These are phyloP conservation scores for Aureobasidium musti DNA, from an alignment of 2,329 filamentous ascomycete genomes.

Conservation along the genomic window DNA sequence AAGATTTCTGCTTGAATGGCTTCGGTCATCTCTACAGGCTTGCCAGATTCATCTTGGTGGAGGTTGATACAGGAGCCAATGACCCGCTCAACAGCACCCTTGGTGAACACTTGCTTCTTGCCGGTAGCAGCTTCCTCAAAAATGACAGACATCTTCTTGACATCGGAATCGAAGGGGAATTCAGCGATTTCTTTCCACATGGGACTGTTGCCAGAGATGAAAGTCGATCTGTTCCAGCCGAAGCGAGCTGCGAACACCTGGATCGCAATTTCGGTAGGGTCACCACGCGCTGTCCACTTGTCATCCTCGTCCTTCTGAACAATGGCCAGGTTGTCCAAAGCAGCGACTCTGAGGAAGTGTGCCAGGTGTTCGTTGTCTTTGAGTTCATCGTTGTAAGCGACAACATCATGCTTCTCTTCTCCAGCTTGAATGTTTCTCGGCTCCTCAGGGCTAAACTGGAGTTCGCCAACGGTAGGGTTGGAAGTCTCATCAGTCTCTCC, in stretches of 20 bases:
- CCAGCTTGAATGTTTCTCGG: conserved; percentile 31
- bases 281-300: conserved; percentile 66
- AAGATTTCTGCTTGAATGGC: conserved; percentile 57
- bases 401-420: conserved; percentile 26
- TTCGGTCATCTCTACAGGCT: conserved; percentile 52
- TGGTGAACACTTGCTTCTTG: conserved; percentile 56
- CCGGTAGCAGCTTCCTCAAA: conserved; percentile 52
- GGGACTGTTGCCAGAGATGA: conserved; percentile 54
- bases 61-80: conserved; percentile 62
- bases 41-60: conserved; percentile 44
- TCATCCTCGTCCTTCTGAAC: conserved; percentile 57
- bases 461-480: conserved; percentile 63
- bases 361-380: conserved; percentile 23
- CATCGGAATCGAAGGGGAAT: conserved; percentile 71
- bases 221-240: conserved; percentile 57
- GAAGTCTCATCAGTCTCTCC: conserved; percentile 59
- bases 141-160: conserved; percentile 77
- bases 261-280: conserved; percentile 72
- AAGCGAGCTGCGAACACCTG: conserved; percentile 73
- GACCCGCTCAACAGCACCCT: conserved; percentile 70
- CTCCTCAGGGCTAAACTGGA: conserved; percentile 43
- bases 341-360: conserved; percentile 61
- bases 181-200: conserved; percentile 64
- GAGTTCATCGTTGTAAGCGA: conserved; percentile 21
- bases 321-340: conserved; percentile 65